Conservation (phyloP, 2,329 filamentous ascomycete species). For the Aspergillus sergii region DNA sequence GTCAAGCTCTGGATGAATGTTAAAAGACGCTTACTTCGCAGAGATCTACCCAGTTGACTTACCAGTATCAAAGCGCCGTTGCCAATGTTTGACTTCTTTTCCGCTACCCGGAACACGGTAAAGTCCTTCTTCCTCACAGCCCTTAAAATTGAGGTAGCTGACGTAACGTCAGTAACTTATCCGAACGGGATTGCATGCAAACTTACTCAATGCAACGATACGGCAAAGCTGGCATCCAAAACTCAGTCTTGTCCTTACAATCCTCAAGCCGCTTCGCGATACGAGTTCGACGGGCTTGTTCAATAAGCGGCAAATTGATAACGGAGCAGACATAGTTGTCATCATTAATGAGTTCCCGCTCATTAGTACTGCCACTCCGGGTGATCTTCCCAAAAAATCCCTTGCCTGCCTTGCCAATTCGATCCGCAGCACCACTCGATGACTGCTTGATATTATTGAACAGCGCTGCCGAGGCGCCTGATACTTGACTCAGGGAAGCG, state of each 20-base stretch:
- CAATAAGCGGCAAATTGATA: conserved; percentile 81
- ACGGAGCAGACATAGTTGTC: conserved; percentile 83
- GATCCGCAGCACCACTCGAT: conserved; percentile 72
- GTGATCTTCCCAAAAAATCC: conserved; percentile 78
- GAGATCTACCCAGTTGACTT: conserved; percentile 27
- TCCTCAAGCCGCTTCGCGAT: conserved; percentile 88
- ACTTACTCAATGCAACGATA: conserved; percentile 88
- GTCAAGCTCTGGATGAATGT: conserved; percentile 67
- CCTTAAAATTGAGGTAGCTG: conserved; percentile 88
- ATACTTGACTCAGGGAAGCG: conserved; percentile 50
- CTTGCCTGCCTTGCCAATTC: conserved; percentile 72
- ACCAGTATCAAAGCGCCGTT: conserved; percentile 86
- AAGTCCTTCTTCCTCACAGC: conserved; percentile 88
- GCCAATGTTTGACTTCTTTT: conserved; percentile 90
- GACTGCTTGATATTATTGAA: conserved; percentile 74
- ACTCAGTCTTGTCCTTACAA: conserved; percentile 93
- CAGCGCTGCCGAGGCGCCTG: conserved; percentile 63
- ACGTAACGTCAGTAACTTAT: conserved; percentile 21
- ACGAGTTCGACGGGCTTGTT: conserved; percentile 86
- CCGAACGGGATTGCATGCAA: not conserved
- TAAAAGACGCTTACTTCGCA: conserved; percentile 4
- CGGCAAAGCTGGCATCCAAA: conserved; percentile 96
- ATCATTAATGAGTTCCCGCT: conserved; percentile 70
- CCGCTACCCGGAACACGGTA: conserved; percentile 92
- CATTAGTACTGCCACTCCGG: conserved; percentile 69